Evolutionary conservation across 176 grass and related monocot genomes (phyloP), one percentile per base, ranked within the genome.

Genomic region (Carex parvula): DNA sequence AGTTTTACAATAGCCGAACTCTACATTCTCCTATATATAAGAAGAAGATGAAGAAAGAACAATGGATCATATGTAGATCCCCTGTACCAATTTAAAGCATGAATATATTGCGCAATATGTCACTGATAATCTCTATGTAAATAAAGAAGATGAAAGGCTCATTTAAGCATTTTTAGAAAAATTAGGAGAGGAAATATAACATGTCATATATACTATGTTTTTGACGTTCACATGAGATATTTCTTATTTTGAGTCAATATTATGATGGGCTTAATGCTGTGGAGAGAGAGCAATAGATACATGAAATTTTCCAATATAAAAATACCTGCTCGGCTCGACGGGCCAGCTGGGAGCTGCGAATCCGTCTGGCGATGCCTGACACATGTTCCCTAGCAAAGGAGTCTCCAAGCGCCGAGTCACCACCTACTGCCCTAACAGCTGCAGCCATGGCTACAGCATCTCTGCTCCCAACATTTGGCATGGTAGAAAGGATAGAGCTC

Each of bases 401-500:
- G 41, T 99, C 93, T 64, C 93, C 96, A 60, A 99, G 66, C 44
- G 90, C 89, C 56, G 96, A 99, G 57, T 99, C 96, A 70, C 96
- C 93, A 56, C 96, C 96, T 70, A 95, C 96, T 68, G 96, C 96
- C 79, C 96, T 89, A 41, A 99, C 91, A 62, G 96, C 96, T 87
- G 96, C 93, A n/a, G 96, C 89, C 96, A 99, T 95, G 63, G 96
- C 96, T 16, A 92, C 96, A 90, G 96, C 96, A 86, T 99, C 96
- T 87, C 96, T 88, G 81, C 91, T 99, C 80, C 96, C 96, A 81
- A 90, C 93, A 87, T 99, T 92, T 62, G 96, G 93, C 81, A 99
- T 95, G 82, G 91, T 92, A 79, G 96, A 93, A 54, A 99, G 82
- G 73, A 99, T 77, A 72, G 96, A 99, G 79, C 87, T 93, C 80